phyloP scores from a whole-genome alignment of 306 rosid species.

The Hippophae tibetana region DNA sequence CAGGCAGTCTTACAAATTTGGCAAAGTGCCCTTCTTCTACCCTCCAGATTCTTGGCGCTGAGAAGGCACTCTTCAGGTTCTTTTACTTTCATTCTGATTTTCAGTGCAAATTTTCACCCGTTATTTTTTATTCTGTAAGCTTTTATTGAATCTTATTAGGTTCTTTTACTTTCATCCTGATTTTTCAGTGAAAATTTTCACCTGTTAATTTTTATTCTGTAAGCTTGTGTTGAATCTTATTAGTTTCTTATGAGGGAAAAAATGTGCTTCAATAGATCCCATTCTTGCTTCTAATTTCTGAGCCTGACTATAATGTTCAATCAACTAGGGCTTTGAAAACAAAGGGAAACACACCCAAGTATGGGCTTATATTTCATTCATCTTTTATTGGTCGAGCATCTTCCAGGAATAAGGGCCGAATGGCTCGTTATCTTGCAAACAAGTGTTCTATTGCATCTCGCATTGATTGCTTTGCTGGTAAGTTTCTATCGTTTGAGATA shows the following conservation, averaged over 20 bases:
- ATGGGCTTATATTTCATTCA: slow-evolving; percentile 93
- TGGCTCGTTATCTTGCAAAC: slow-evolving; percentile 98
- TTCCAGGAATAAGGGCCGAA: slow-evolving; percentile 82
- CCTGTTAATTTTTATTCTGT: no score
- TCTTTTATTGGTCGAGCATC: slow-evolving; percentile 96
- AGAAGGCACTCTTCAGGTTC: slow-evolving; percentile 98
- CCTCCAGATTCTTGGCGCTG: slow-evolving; percentile 97
- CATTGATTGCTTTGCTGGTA: slow-evolving; percentile 95
- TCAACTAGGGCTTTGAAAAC: slow-evolving; percentile 62
- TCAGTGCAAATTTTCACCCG: no score
- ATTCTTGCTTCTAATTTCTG: no score
- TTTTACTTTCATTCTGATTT: slow-evolving; percentile 4
- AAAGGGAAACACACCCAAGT: slow-evolving; percentile 92
- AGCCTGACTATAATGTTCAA: no score
- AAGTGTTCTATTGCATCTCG: slow-evolving; percentile 96
- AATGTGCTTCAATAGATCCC: no score
- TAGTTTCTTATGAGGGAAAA: no score
- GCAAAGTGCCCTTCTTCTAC: slow-evolving; percentile 98
- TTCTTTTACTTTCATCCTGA: slow-evolving; percentile 11
- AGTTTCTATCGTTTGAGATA: neutral
- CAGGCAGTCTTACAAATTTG: slow-evolving; percentile 95
- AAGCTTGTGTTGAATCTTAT: no score
- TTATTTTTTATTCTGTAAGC: no score
- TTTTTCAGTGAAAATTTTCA: no score
- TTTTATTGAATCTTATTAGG: slow-evolving; percentile 24